Base-by-base conservation (phyloP, 805 yeast genomes). In the Candida ulmi region DNA sequence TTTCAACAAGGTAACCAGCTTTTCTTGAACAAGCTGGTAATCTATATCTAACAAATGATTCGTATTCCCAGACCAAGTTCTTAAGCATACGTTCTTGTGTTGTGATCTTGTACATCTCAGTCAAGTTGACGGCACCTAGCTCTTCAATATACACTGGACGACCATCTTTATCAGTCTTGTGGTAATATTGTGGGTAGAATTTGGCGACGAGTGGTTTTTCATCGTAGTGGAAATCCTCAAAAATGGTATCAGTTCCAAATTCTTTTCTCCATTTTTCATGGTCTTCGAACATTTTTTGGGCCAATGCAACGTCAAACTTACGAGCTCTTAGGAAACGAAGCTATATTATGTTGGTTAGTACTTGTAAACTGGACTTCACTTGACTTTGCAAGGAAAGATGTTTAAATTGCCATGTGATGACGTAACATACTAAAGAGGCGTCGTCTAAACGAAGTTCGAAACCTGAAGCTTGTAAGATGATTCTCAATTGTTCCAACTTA, bases 31-130 rank as follows among this genome's bases (percentile, higher is more conserved):
- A 87, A 8, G 98, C 98, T 24, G 98, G 96, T 52, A 93, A 72
- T 62, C 99, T 79, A 66, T 76, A 79, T 48, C 69, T 73, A 41
- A 80, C 81, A 62, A 93, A 88, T 31, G 95, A 74, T 71, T 93
- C 99, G 64, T 93, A 93, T 67, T 93, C 99, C 96, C 96, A 88
- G 39, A 90, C 96, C 54, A 93, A 72, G 65, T 93, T 93, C 68
- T 84, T 82, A 60, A 93, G 71, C 98, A 93, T 90, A 60, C 98
- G 81, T 55, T 93, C 97, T 63, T 88, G 95, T 30, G 91, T 78
- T 47, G 99, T 93, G 62, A 93, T 78, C 67, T 87, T 86, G 71
- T 85, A 78, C 95, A 93, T 85, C 61, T 88, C 95, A 27, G 80
- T 72, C 63, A 93, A 72, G 65, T 91, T 86, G 45, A 93, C 96